phyloP scores from a whole-genome alignment of 768 basidiomycete genomes.

The Heimioporus sp. region DNA sequence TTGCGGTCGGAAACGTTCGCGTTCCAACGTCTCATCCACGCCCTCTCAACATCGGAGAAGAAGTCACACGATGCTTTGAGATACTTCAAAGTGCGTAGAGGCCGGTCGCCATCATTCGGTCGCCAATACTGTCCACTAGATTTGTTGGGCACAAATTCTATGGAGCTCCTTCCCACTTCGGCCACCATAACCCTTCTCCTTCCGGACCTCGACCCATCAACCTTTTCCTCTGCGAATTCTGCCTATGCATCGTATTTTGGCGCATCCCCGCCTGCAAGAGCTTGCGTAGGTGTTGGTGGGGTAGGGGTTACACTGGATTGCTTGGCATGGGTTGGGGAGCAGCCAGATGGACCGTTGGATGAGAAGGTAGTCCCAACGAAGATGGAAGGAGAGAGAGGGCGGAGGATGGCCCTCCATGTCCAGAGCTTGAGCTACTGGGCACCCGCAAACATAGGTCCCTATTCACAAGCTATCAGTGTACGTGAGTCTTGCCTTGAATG shows the following conservation, averaged over 20 bases:
- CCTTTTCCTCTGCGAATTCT: conserved; percentile 75
- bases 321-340: conserved; percentile 54
- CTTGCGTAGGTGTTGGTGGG: conserved; percentile 82
- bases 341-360: conserved; percentile 4
- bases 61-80: conserved; percentile 69
- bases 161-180: conserved; percentile 16
- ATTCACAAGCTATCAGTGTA: conserved; percentile 90
- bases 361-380: conserved; percentile 10
- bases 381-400: conserved; percentile 28
- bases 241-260: conserved; percentile 85
- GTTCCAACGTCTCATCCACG: conserved; percentile 19
- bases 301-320: conserved; percentile 72
- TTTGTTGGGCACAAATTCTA: conserved; percentile 43
- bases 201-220: conserved; percentile 61
- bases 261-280: conserved; percentile 87
- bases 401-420: conserved; percentile 81
- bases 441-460: conserved; percentile 98
- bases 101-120: background rate
- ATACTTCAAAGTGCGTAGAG: conserved; percentile 52
- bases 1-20: conserved; percentile 60
- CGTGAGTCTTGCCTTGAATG: conserved; percentile 22
- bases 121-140: conserved; percentile 36
- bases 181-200: conserved; percentile 81
- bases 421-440: conserved; percentile 98
- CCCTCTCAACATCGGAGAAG: conserved; percentile 67